phyloP scores from a whole-genome alignment of 768 basidiomycete species.

The Tylopilus balloui region DNA sequence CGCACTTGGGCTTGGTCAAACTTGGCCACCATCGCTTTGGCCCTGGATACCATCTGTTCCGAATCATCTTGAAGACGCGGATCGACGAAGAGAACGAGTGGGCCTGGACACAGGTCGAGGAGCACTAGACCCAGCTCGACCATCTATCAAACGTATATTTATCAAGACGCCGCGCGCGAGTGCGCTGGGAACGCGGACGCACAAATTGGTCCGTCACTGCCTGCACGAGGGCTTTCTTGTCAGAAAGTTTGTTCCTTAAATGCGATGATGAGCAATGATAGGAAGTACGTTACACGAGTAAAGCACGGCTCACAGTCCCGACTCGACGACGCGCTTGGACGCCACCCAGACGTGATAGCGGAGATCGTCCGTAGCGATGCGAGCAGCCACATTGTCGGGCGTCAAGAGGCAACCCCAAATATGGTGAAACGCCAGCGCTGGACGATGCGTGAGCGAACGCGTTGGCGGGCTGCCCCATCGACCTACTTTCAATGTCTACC shows the following conservation, averaged over 20 bases:
- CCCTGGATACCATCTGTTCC: conserved; percentile 39
- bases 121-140: conserved; percentile 46
- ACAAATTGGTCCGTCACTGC: conserved; percentile 31
- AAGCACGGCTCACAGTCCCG: conserved; percentile 17
- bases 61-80: conserved; percentile 39
- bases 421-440: conserved; percentile 33
- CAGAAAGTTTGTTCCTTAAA: conserved; percentile 10
- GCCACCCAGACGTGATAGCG: conserved; percentile 35
- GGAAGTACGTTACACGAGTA: background rate
- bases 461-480: background rate
- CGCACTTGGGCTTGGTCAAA: conserved; percentile 40
- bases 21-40: conserved; percentile 36
- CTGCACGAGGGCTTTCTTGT: conserved; percentile 15
- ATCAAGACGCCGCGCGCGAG: background rate
- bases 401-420: conserved; percentile 34
- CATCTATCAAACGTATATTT: conserved; percentile 34
- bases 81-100: conserved; percentile 50
- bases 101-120: conserved; percentile 42
- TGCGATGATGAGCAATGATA: background rate
- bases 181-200: conserved; percentile 9
- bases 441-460: background rate
- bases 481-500: conserved; percentile 42
- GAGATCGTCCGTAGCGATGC: conserved; percentile 24
- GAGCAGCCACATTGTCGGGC: conserved; percentile 29
- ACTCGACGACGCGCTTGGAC: conserved; percentile 28